A percentile compares a stretch with the other conserved stretches of the same genome.
These are phyloP conservation scores for Penicillium soppii DNA, from an alignment of 495 filamentous ascomycete genomes.

Conservation along the genomic window DNA sequence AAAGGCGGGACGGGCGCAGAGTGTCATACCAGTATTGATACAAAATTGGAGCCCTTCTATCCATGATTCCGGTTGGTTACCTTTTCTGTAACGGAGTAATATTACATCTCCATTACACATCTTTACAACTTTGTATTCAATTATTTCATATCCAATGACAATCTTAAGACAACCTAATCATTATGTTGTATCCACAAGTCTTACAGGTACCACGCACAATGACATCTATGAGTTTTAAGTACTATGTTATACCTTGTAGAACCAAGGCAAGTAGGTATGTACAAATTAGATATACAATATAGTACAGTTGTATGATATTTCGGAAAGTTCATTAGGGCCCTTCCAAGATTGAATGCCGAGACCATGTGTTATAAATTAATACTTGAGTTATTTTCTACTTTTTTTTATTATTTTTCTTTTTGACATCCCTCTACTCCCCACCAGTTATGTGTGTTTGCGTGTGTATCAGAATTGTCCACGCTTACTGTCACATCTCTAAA, in stretches of 20 bases:
- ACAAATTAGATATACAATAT: no score
- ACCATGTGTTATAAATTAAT: no score
- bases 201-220: neutral
- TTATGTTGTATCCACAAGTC: neutral
- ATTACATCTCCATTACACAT: neutral
- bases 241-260: no score
- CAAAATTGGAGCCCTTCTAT: neutral
- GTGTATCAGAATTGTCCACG: neutral
- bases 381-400: neutral
- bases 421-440: neutral
- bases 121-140: no score
- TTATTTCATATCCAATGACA: no score
- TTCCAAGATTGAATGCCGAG: no score
- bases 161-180: no score
- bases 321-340: no score
- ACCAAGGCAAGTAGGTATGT: no score
- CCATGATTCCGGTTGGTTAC: neutral
- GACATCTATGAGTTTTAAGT: neutral
- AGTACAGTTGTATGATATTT: no score
- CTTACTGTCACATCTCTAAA: conserved; percentile 2
- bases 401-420: neutral
- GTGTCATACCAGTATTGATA: conserved; percentile 1
- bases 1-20: conserved; percentile 2
- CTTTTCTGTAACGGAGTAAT: neutral
- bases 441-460: neutral